Evolutionary conservation across 2,329 filamentous ascomycete genomes (phyloP), one percentile per base, ranked within the genome.

Genomic region (Epichloe sibirici): DNA sequence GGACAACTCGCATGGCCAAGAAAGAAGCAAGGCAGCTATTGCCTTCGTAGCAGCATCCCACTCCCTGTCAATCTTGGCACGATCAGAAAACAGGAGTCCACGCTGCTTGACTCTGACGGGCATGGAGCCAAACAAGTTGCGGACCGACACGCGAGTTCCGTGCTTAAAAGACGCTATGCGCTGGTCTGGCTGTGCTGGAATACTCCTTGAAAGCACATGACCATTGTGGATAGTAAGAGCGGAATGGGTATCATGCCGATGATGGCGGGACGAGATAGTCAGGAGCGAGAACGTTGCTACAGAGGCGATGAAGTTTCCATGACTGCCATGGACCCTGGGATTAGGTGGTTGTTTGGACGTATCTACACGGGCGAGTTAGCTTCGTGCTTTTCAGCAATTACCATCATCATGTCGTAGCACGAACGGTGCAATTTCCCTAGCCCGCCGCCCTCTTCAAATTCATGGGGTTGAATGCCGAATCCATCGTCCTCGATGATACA

Each of bases 401-500:
- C 12, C 21, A 9, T 31, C 42, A 38, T 37, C 17, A 37, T 5
- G 44, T 43, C n/a, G 25, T 5, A 39, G 38, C 39, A 70, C 81
- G 61, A 71, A 91, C 88, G 81, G 64, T 93, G 79, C 49, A 80
- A 71, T 67, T 83, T 88, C 25, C 82, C 86, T 17, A 96, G 71
- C 0, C 86, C 85, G 4, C 89, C 89, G 45, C 69, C 65, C 3
- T 78, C 71, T n/a, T 63, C 62, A 60, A 97, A 96, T 58, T 96
- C 90, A 2, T 66, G 62, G 1, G 86, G 79, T 1, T 73, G 65
- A 45, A 98, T 94, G 0, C 93, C 93, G 15, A 72, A 53, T 1
- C 93, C 93, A 68, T 97, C 78, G 64, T 98, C 93, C 62, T 95
- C 86, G 5, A 96, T 78, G 0, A 76, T 74, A 66, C 90, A 95